These are phyloP conservation scores for Aquilaria yunnanensis DNA, from an alignment of 345 rosid genomes.

Conservation along the genomic window DNA sequence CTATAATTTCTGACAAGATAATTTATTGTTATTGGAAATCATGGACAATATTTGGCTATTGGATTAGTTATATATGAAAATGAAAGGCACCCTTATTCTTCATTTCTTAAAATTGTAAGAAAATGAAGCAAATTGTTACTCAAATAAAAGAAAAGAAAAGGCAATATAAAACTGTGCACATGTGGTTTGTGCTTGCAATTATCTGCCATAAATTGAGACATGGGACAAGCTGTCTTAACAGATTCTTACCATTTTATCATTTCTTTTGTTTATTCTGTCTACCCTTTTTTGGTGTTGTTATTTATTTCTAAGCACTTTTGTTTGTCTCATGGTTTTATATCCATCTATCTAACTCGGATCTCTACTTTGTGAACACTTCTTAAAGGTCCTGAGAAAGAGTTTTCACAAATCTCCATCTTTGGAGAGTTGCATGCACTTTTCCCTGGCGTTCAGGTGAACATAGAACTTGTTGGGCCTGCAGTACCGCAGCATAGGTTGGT, in stretches of 20 bases:
- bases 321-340: not conserved
- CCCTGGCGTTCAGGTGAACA: constrained; percentile 47
- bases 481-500: constrained; percentile 64
- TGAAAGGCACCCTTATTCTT: too few species aligned
- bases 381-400: constrained; percentile 94
- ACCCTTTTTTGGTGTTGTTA: not conserved
- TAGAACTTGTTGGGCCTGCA: constrained; percentile 80
- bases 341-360: not conserved
- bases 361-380: constrained; percentile 19
- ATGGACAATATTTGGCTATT: too few species aligned
- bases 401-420: constrained; percentile 71
- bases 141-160: too few species aligned
- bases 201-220: too few species aligned
- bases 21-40: too few species aligned
- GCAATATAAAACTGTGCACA: too few species aligned
- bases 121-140: too few species aligned
- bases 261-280: not conserved
- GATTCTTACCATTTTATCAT: not conserved
- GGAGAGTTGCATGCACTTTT: constrained; percentile 79
- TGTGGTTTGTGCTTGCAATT: too few species aligned
- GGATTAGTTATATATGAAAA: too few species aligned
- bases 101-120: too few species aligned
- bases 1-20: too few species aligned
- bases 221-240: too few species aligned
- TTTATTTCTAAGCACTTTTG: not conserved